These are phyloP conservation scores for Penicillium sp. DNA, from an alignment of 2,329 filamentous ascomycete species.

Conservation along the genomic window DNA sequence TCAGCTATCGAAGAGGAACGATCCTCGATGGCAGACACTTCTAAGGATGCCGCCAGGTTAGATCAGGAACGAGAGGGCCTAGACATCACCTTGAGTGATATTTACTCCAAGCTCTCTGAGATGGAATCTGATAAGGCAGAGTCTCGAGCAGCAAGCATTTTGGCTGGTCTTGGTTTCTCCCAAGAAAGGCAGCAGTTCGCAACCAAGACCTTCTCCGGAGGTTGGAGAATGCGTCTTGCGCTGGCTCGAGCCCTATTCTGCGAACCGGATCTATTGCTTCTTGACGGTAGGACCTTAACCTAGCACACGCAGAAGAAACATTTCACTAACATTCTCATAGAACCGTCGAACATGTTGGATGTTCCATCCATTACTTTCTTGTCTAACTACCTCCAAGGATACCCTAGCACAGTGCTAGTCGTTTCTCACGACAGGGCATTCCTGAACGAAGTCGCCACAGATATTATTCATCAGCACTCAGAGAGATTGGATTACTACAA, in stretches of 20 bases:
- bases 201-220: conserved; percentile 97
- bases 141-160: conserved; percentile 88
- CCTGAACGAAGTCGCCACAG: conserved; percentile 97
- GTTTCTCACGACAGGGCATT: conserved; percentile 99
- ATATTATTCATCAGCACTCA: conserved; percentile 98
- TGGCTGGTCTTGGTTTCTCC: conserved; percentile 96
- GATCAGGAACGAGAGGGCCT: conserved; percentile 87
- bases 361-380: conserved; percentile 99
- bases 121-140: conserved; percentile 99
- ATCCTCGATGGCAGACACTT: conserved; percentile 82
- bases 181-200: conserved; percentile 86
- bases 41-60: conserved; percentile 79
- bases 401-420: conserved; percentile 92
- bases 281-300: conserved; percentile 62
- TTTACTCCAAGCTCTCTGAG: conserved; percentile 88
- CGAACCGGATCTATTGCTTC: conserved; percentile 90
- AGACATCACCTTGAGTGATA: conserved; percentile 85
- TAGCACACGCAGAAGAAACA: conserved; percentile 9
- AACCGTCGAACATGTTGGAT: conserved; percentile 99
- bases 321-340: conserved; percentile 40
- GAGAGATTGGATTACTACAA: conserved; percentile 98
- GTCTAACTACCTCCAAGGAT: conserved; percentile 88
- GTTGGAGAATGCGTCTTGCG: conserved; percentile 98
- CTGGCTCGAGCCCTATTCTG: conserved; percentile 95
- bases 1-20: conserved; percentile 76